Evolutionary conservation across 306 rosid species (phyloP).

Genomic region (Gillenia trifoliata): DNA sequence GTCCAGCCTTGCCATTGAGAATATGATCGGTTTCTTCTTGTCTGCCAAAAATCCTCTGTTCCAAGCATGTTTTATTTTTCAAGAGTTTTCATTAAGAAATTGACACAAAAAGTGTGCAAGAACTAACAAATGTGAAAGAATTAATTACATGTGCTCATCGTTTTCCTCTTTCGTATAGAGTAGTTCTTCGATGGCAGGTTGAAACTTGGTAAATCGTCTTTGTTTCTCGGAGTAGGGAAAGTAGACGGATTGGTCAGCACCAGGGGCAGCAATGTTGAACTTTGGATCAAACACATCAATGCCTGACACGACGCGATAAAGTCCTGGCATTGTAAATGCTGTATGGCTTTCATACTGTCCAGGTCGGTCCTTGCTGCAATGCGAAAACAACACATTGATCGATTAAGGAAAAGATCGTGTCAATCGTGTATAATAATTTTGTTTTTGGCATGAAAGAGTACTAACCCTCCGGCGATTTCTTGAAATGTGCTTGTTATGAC

Average conservation of each 20-base stretch:
- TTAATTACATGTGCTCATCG: constrained; percentile 33
- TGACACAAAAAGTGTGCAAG: neutral
- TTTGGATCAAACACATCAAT: constrained; percentile 81
- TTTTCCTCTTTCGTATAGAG: constrained; percentile 32
- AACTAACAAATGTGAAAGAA: neutral
- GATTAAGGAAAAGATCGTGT: no score
- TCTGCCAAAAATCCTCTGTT: constrained; percentile 81
- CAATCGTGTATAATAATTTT: neutral
- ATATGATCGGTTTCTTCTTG: constrained; percentile 80
- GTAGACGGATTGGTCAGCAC: constrained; percentile 88
- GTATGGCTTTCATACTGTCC: constrained; percentile 87
- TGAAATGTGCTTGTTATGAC: constrained; percentile 84
- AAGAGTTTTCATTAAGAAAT: neutral
- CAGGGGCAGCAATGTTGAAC: constrained; percentile 95
- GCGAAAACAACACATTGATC: neutral
- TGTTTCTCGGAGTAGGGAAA: constrained; percentile 54
- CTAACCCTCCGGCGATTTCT: constrained; percentile 89
- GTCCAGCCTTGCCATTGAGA: constrained; percentile 94
- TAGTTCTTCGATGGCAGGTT: constrained; percentile 33
- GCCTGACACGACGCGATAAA: constrained; percentile 68
- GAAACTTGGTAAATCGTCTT: constrained; percentile 21
- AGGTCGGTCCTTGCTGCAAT: constrained; percentile 55
- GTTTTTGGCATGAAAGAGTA: constrained; percentile 2
- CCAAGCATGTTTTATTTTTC: constrained; percentile 15
- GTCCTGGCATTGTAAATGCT: constrained; percentile 91